Conservation (phyloP, 2,329 filamentous ascomycete species). For the Aspergillus floridensis region DNA sequence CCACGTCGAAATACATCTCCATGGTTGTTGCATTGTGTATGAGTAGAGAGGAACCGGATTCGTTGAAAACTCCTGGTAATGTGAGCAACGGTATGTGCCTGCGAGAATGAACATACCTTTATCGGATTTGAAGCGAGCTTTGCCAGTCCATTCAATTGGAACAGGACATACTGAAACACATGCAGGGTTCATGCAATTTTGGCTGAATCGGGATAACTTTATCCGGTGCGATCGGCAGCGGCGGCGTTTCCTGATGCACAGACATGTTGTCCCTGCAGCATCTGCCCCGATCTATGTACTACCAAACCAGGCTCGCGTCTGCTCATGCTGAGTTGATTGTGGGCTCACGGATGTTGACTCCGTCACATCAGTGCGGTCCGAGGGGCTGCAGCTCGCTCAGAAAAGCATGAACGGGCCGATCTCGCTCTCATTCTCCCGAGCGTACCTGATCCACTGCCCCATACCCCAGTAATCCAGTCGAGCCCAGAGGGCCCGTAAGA, state of each 20-base stretch:
- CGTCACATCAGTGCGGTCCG: too few species aligned
- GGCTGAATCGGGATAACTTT: too few species aligned
- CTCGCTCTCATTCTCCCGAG: constrained; percentile 8
- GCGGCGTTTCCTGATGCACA: too few species aligned
- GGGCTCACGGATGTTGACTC: too few species aligned
- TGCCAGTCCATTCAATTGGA: constrained; percentile 5
- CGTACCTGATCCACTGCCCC: constrained; percentile 16
- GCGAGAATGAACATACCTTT: background rate
- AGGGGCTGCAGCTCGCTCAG: background rate
- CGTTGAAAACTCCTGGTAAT: background rate
- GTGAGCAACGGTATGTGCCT: too few species aligned
- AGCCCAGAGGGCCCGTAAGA: constrained; percentile 20
- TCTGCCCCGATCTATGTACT: too few species aligned
- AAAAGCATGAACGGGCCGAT: constrained; percentile 13
- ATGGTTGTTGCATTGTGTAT: background rate
- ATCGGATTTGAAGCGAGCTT: background rate
- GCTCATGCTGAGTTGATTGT: too few species aligned
- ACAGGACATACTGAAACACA: too few species aligned
- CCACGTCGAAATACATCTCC: constrained; percentile 6
- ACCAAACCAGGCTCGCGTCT: too few species aligned
- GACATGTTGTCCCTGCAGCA: too few species aligned
- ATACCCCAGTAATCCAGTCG: constrained; percentile 13
- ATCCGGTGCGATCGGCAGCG: too few species aligned
- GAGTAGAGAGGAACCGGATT: background rate
- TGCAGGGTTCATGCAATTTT: too few species aligned